These are phyloP conservation scores for Citrus medica DNA, from an alignment of 345 rosid genomes.

Conservation along the genomic window DNA sequence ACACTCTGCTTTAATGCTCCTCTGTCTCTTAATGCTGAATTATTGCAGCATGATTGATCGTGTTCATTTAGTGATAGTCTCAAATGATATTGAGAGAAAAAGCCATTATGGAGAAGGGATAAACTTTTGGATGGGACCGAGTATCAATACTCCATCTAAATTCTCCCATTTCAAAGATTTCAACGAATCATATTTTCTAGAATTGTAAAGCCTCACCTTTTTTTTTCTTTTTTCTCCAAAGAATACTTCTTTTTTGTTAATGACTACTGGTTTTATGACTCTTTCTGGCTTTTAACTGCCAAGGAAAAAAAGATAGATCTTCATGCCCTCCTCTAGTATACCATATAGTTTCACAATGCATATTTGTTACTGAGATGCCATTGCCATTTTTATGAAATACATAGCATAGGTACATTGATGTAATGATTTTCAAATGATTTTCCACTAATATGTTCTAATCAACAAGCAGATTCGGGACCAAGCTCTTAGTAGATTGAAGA, in stretches of 20 bases:
- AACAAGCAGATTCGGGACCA: conserved; percentile 60
- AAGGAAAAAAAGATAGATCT: neutral
- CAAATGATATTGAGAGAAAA: neutral
- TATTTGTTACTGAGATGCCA: neutral
- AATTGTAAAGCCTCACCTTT: too few species aligned
- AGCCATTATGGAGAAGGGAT: neutral
- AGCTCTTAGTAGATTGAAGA: conserved; percentile 72
- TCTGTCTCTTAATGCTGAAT: neutral
- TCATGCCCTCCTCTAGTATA: neutral
- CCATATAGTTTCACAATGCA: neutral
- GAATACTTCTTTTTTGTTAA: neutral
- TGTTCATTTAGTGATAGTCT: neutral
- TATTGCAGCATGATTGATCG: neutral
- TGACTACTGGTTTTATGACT: neutral
- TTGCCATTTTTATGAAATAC: neutral
- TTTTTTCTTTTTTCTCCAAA: neutral
- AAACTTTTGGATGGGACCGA: neutral
- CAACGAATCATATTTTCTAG: neutral
- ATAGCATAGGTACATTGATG: neutral
- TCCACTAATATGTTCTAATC: conserved; percentile 22
- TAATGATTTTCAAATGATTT: conserved; percentile 2
- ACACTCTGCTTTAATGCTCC: neutral
- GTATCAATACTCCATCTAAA: too few species aligned
- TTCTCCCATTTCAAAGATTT: neutral
- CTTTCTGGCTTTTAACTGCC: neutral